Evolutionary conservation across 2,329 filamentous ascomycete species (phyloP).

Genomic region (Botryotinia convoluta): DNA sequence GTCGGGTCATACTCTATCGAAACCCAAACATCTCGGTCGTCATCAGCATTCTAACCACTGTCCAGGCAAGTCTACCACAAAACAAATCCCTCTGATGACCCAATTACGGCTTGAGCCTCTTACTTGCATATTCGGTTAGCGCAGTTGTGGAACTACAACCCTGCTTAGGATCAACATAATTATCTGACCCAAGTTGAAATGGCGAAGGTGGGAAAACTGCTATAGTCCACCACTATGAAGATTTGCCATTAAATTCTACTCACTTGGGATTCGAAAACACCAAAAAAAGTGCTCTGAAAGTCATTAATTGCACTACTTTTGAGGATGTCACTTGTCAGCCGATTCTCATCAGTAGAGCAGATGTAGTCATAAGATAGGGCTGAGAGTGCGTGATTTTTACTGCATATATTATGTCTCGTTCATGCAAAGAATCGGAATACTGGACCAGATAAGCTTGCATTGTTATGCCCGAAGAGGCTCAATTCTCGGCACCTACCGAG

Average conservation of each 20-base stretch:
- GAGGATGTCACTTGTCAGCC: background rate
- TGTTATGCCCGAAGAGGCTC: background rate
- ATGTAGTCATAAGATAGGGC: background rate
- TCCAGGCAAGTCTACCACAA: background rate
- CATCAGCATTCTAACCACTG: background rate
- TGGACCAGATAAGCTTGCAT: background rate
- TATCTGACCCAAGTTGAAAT: background rate
- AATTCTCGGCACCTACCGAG: too few relatives aligned
- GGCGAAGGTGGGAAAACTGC: background rate
- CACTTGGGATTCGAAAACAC: background rate
- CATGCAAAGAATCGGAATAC: background rate
- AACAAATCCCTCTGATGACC: background rate
- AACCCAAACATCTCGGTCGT: background rate
- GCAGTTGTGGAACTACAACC: background rate
- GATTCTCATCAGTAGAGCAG: background rate
- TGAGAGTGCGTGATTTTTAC: background rate
- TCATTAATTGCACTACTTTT: background rate
- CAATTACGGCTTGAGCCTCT: background rate
- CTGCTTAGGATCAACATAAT: background rate
- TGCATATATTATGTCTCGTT: background rate
- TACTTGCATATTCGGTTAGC: background rate
- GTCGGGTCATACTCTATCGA: background rate
- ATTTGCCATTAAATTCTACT: background rate
- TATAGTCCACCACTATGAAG: background rate
- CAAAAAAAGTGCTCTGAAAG: background rate